Evolutionary conservation across 2,329 filamentous ascomycete species (phyloP), one percentile per base, ranked within the genome.

Genomic region (Xylariaceae sp.): DNA sequence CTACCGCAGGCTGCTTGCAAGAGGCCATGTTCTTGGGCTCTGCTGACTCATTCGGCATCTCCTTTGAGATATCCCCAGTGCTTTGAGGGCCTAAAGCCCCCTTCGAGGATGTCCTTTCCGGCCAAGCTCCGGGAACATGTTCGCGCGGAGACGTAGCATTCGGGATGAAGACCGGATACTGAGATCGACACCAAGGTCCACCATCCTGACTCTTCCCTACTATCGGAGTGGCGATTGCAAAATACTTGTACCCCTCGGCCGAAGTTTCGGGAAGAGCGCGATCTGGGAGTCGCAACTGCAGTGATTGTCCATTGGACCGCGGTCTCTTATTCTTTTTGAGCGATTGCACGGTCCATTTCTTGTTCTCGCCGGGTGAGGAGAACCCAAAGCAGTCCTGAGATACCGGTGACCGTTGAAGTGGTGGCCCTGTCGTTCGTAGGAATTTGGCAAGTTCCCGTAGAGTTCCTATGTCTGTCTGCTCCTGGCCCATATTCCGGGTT

Each of bases 391-490:
- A 50, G 18, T 48, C 49, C 28, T 59, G 52, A 34, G 39, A 39
- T 11, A 43, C 38, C 16, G 22, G 24, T 31, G 17, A n/a, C 48
- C 43, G 24, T 42, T 37, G 15, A 6, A 41, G 35, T 12, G 49
- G 45, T 19, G 54, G 55, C 13, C 44, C 48, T 11, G 53, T 55
- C 19, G 52, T 55, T 15, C 52, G 44, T 28, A 56, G 36, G 30
- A 56, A 52, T 24, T 46, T 34, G 36, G 50, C 48, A 11, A 56
- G 43, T 11, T 52, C 50, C 19, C 50, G 52, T 19, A 56, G 19
- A 12, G 39, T 49, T 19, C 37, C 44, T 34, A 44, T 35, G 29
- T 54, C 44, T 34, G 47, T 34, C 35, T 48, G 43, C 29, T 55
- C 47, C 6, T 43, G 41, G 12, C 39, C 49, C 12, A 41, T 35